Base-by-base conservation (phyloP, 139 green algal species). In the Edaphochlamys debaryana region DNA sequence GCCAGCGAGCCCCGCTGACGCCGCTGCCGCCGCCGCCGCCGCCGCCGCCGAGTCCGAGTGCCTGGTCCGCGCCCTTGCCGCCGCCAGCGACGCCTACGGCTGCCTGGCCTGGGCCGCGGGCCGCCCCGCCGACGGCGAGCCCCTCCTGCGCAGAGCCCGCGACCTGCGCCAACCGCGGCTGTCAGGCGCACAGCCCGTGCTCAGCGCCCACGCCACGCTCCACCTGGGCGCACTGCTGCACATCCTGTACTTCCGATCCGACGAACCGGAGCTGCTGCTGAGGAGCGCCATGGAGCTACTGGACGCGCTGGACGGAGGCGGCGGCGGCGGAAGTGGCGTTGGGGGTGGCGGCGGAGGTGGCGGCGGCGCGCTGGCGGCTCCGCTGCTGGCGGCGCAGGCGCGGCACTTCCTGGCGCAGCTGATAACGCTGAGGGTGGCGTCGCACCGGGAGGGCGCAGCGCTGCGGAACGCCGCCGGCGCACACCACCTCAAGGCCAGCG, bases 141-240 rank as follows among this genome's bases (percentile, higher is more conserved):
- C n/a, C 15, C n/a, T 45, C 32, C 60, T 81, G 0, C 75, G 75
- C 17, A 41, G 60, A 7, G 75, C 75, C 23, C 75, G 38, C 23
- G 60, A 81, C 27, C n/a, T 71, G 17, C 42, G 62, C 37, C n/a
- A n/a, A n/a, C 34, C 45, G 1, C 20, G 30, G 36, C 37, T 42
- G 32, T 3, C 75, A 40, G 38, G 19, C 27, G 23, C 67, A 40
- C 32, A 20, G 34, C 34, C 64, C 34, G 6, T 38, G n/a, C 62
- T 67, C 27, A n/a, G 34, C 6, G 64, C 64, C 19, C 36, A 29
- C 8, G 22, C 38, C 8, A 36, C 67, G 11, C 13, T 52, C 38
- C 75, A 81, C 75, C 75, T 81, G 20, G 75, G 75, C 30, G 75
- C 40, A 5, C 41, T 81, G 41, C 62, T 72, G 60, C 75, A 81